These are phyloP conservation scores for Erysimum cheiranthoides DNA, from an alignment of 345 rosid species.

Conservation along the genomic window DNA sequence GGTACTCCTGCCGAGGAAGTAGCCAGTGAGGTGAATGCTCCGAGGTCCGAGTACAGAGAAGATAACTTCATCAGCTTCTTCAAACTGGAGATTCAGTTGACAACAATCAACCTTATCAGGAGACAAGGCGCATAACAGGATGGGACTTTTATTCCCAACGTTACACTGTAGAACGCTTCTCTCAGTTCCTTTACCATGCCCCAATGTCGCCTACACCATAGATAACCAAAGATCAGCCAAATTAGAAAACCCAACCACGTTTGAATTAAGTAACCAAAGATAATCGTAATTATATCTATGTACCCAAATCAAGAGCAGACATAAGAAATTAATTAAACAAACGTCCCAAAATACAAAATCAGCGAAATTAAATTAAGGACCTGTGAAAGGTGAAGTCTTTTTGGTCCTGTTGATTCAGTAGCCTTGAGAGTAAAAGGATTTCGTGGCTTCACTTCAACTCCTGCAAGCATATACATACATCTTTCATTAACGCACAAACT, in stretches of 20 bases:
- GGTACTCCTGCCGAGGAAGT: too few relatives aligned
- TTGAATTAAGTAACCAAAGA: background rate
- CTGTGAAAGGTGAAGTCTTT: slow-evolving; percentile 75
- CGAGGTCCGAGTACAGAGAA: too few relatives aligned
- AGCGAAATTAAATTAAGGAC: slow-evolving; percentile 34
- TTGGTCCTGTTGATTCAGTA: slow-evolving; percentile 13
- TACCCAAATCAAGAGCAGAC: background rate
- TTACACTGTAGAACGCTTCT: slow-evolving; percentile 43
- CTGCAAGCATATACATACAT: slow-evolving; percentile 46
- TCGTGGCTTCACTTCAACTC: slow-evolving; percentile 56
- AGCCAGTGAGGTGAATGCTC: too few relatives aligned
- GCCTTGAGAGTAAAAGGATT: slow-evolving; percentile 38
- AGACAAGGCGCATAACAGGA: slow-evolving; percentile 57
- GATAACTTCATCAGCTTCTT: too few relatives aligned
- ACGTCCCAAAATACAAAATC: background rate
- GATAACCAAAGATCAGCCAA: background rate
- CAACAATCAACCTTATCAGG: too few relatives aligned
- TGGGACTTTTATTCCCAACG: slow-evolving; percentile 59
- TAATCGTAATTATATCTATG: background rate
- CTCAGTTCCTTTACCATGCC: slow-evolving; percentile 46
- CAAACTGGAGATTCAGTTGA: too few relatives aligned
- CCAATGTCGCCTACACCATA: slow-evolving; percentile 70
- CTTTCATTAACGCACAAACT: background rate
- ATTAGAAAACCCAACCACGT: background rate
- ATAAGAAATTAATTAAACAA: background rate